These are phyloP conservation scores for Symbiodinium pilosum DNA, from an alignment of 73 alveolate genomes.

Conservation along the genomic window DNA sequence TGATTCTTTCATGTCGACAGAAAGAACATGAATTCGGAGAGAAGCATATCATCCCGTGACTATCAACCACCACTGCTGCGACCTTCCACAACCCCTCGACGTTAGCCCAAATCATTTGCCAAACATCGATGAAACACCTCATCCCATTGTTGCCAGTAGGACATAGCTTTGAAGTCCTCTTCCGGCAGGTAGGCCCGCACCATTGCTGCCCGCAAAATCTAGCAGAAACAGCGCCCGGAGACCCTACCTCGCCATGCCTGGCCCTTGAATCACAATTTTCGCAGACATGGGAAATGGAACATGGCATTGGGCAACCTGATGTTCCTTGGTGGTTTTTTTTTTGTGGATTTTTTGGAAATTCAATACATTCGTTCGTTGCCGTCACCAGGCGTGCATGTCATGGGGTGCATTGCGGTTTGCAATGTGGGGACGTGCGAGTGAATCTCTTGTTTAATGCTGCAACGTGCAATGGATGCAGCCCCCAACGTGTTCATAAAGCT, in stretches of 20 bases:
- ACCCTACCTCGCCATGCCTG: neutral
- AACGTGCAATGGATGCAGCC: too few relatives aligned
- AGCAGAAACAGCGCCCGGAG: neutral
- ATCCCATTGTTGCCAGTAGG: slow-evolving; percentile 15
- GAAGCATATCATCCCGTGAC: neutral
- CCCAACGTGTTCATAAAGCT: too few relatives aligned
- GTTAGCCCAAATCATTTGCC: neutral
- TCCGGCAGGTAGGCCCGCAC: slow-evolving; percentile 29
- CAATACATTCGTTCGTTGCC: too few relatives aligned
- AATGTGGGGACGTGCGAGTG: too few relatives aligned
- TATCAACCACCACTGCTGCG: neutral
- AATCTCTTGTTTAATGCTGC: too few relatives aligned
- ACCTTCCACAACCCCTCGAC: neutral
- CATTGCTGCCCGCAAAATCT: neutral
- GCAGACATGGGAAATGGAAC: too few relatives aligned
- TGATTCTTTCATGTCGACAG: neutral
- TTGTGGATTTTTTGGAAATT: too few relatives aligned
- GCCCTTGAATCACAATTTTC: too few relatives aligned
- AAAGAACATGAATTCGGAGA: neutral
- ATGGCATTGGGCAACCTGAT: too few relatives aligned
- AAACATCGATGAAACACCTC: neutral
- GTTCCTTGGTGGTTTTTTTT: too few relatives aligned
- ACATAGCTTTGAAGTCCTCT: slow-evolving; percentile 4
- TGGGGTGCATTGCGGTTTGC: too few relatives aligned
- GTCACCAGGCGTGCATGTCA: too few relatives aligned